Evolutionary conservation across 2,329 filamentous ascomycete genomes (phyloP).

Genomic region (Hypoxylon sp.): DNA sequence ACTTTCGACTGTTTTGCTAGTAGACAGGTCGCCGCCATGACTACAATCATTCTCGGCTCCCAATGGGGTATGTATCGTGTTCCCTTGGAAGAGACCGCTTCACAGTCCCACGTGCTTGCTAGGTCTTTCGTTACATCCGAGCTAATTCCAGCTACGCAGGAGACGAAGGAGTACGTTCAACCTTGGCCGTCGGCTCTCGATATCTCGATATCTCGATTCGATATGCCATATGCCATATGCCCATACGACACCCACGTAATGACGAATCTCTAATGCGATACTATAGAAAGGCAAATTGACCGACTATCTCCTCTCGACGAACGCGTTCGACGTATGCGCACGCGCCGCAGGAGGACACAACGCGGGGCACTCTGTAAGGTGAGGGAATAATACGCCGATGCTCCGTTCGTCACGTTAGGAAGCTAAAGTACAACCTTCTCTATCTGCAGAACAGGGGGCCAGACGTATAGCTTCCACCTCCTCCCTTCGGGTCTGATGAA

Average conservation of each 20-base stretch:
- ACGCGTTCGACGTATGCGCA: constrained; percentile 2
- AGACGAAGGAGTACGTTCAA: constrained; percentile 1
- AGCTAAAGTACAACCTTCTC: constrained; percentile 4
- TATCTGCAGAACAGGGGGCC: neutral
- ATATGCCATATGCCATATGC: neutral
- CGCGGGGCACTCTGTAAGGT: constrained; percentile 29
- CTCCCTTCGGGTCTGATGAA: constrained; percentile 67
- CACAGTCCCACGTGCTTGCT: neutral
- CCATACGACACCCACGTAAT: neutral
- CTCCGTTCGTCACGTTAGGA: neutral
- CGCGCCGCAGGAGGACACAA: constrained; percentile 24
- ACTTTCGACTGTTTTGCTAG: neutral
- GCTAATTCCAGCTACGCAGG: neutral
- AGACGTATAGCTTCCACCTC: constrained; percentile 54
- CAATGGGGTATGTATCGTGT: neutral
- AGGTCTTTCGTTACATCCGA: neutral
- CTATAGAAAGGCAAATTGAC: neutral
- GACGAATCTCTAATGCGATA: neutral
- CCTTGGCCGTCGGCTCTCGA: neutral
- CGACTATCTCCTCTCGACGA: constrained; percentile 1
- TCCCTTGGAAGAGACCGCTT: neutral
- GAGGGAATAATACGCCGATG: constrained; percentile 24
- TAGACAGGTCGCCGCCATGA: neutral
- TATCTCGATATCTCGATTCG: no score
- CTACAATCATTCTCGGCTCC: neutral